Percentiles rank a stretch among this genome's conserved stretches.
These are phyloP conservation scores for Trichoderma reesei DNA, from an alignment of 495 filamentous ascomycete species.

Conservation along the genomic window DNA sequence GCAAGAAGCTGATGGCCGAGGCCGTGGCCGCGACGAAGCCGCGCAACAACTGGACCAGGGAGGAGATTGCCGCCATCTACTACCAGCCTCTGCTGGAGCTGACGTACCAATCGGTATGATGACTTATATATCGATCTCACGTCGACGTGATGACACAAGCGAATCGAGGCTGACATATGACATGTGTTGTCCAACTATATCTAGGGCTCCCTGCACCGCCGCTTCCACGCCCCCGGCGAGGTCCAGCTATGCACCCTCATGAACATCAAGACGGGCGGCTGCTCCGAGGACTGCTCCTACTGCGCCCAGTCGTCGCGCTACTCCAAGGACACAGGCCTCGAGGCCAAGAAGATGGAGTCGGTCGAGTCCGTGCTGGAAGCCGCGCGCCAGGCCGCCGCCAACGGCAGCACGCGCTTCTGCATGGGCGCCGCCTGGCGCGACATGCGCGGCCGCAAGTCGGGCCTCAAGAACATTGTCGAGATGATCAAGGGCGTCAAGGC, in stretches of 20 bases:
- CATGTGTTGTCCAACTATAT: neutral
- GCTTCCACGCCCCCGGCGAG: slow-evolving; percentile 66
- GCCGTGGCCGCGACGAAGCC: slow-evolving; percentile 49
- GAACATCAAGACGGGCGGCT: slow-evolving; percentile 93
- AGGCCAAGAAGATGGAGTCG: slow-evolving; percentile 63
- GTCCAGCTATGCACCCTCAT: slow-evolving; percentile 86
- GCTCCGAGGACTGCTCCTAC: slow-evolving; percentile 80
- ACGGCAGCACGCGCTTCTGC: slow-evolving; percentile 79
- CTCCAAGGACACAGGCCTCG: slow-evolving; percentile 66
- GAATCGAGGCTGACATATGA: neutral
- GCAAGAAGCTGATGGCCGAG: slow-evolving; percentile 20
- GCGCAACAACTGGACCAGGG: slow-evolving; percentile 65
- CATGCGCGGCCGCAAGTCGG: slow-evolving; percentile 78
- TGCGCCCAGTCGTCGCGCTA: slow-evolving; percentile 79
- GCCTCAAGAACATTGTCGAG: slow-evolving; percentile 63
- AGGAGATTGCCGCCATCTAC: slow-evolving; percentile 67
- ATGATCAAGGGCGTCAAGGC: slow-evolving; percentile 71
- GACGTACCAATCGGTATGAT: slow-evolving; percentile 58
- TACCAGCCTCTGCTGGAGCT: slow-evolving; percentile 68
- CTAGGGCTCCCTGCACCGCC: slow-evolving; percentile 63
- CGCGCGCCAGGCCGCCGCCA: slow-evolving; percentile 63
- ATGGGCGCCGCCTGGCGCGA: slow-evolving; percentile 89
- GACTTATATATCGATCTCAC: no score
- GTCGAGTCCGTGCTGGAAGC: slow-evolving; percentile 70
- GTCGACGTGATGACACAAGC: neutral